These are phyloP conservation scores for Quercus parvula DNA, from an alignment of 306 rosid genomes.

Conservation along the genomic window DNA sequence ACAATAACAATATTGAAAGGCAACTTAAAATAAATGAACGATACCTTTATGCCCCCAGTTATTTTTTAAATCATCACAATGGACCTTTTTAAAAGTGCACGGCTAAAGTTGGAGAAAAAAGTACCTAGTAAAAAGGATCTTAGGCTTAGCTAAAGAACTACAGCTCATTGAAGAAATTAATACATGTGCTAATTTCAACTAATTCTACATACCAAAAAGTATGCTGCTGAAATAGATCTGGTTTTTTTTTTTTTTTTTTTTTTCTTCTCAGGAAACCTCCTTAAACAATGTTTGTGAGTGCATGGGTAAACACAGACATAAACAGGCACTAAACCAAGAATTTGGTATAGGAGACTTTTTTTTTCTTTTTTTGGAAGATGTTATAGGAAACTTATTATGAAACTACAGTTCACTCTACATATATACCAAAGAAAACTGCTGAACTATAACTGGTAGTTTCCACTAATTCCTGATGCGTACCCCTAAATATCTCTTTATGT, in stretches of 20 bases:
- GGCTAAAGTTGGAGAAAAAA: neutral
- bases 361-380: too few species aligned
- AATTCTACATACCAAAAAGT: neutral
- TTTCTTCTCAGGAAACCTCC: neutral
- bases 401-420: too few species aligned
- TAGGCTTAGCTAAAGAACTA: neutral
- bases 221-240: neutral
- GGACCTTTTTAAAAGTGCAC: neutral
- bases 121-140: neutral
- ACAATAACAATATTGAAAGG: too few species aligned
- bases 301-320: too few species aligned
- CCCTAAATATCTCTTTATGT: neutral
- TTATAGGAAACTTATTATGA: too few species aligned
- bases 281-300: neutral
- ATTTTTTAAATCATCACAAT: neutral
- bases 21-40: too few species aligned
- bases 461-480: too few species aligned
- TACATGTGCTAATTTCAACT: neutral
- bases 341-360: too few species aligned
- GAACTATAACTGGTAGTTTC: too few species aligned
- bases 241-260: neutral
- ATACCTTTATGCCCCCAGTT: neutral
- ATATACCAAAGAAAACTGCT: too few species aligned
- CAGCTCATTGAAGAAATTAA: neutral
- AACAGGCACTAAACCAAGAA: too few species aligned